Evolutionary conservation across 2,329 filamentous ascomycete genomes (phyloP), one percentile per base, ranked within the genome.

Genomic region (Ascochyta lentis): DNA sequence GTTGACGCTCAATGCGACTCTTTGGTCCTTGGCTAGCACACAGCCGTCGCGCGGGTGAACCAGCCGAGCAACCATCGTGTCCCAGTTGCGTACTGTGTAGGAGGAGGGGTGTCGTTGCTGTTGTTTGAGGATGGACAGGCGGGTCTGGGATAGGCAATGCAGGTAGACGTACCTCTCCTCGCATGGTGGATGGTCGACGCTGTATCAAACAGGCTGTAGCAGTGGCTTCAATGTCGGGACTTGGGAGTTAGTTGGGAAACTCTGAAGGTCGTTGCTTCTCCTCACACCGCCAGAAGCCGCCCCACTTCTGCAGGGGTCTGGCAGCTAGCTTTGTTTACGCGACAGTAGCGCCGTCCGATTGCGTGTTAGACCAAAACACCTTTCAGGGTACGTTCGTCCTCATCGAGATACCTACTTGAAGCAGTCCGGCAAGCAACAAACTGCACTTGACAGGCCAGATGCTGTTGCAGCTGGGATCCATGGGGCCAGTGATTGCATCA

Each of bases 101-200:
- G 42, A 50, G 26, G 52, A 35, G 40, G 44, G 49, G 39, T 33
- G 3, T 4, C 7, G 31, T 34, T 34, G 31, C 9, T 7, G 47
- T 52, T 52, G 38, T 44, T n/a, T 13, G 12, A 13, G 44, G 15
- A 19, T 43, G 33, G 54, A 38, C 13, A 50, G 47, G 70, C 73
- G 43, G 69, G 75, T 70, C 66, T 72, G 38, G 34, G 44, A 35
- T 40, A 13, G 27, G 16, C 52, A 52, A 49, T 48, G 47, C 35
- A 41, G 50, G 35, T 15, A 54, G 44, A 74, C 74, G 33, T 70
- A 76, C 74, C 70, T 76, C 74, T 72, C 74, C 74, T 68, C 74
- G 71, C 74, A 76, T 76, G 61, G 61, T 76, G 70, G 44, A 62
- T 66, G 52, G 62, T 50, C 49, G 59, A 59, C 58, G 61, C 67